A percentile compares a stretch with the other conserved stretches of the same genome.
Evolutionary conservation across 805 yeast species (phyloP).

Genomic region (Blastobotrys attinorum): DNA sequence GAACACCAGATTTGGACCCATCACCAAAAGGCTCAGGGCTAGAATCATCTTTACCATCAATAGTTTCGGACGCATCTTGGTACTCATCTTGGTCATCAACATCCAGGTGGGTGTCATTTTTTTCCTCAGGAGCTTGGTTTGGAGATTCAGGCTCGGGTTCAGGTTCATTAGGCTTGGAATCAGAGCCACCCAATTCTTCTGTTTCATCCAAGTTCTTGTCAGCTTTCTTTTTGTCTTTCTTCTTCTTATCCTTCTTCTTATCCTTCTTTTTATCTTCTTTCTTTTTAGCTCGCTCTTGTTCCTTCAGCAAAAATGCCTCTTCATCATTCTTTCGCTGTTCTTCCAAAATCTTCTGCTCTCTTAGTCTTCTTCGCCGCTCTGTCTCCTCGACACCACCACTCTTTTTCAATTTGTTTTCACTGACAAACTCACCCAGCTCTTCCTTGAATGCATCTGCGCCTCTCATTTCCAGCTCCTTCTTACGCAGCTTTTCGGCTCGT

Average conservation of each 20-base stretch:
- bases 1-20: no score
- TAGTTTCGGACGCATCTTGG: neutral
- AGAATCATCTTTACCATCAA: neutral
- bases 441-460: constrained; percentile 62
- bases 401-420: constrained; percentile 61
- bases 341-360: constrained; percentile 66
- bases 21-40: no score
- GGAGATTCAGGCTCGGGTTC: constrained; percentile 2
- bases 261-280: constrained; percentile 13
- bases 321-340: constrained; percentile 25
- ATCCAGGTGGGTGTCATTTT: neutral
- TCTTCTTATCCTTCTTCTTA: constrained; percentile 4
- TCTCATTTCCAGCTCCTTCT: constrained; percentile 55
- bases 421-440: constrained; percentile 81
- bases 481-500: constrained; percentile 75
- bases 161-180: neutral
- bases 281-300: constrained; percentile 12
- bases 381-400: constrained; percentile 87
- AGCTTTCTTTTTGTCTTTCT: constrained; percentile 1
- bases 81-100: neutral
- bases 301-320: constrained; percentile 17
- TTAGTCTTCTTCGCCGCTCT: constrained; percentile 57
- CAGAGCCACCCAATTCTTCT: neutral
- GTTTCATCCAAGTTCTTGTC: constrained; percentile 2
- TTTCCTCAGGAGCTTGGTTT: constrained; percentile 7